Evolutionary conservation across 2,329 filamentous ascomycete genomes (phyloP).

Genomic region (Fusarium denticulatum): DNA sequence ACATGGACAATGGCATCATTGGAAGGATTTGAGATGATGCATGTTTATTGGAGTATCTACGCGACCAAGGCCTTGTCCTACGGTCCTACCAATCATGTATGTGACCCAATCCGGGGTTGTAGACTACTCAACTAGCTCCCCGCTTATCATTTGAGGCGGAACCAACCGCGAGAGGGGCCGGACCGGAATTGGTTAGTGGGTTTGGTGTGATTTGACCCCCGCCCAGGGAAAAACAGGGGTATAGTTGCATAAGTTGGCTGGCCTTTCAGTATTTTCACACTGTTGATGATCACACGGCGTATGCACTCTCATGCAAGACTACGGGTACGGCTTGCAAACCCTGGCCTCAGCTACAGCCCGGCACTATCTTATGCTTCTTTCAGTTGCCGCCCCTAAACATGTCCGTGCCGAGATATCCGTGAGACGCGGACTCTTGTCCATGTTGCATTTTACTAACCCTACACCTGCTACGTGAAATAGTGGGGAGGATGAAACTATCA

Average conservation of each 20-base stretch:
- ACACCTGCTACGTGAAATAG: background rate
- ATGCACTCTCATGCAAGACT: background rate
- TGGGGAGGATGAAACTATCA: background rate
- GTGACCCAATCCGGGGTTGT: background rate
- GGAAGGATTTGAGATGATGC: background rate
- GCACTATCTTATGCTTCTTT: slow-evolving; percentile 5
- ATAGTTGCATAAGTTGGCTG: background rate
- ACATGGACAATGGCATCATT: background rate
- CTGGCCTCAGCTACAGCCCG: background rate
- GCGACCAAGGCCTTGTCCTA: background rate
- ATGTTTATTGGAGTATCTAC: background rate
- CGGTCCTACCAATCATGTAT: background rate
- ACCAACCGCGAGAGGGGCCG: background rate
- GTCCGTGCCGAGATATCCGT: background rate
- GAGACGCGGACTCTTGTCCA: background rate
- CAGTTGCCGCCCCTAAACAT: background rate
- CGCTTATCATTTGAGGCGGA: background rate
- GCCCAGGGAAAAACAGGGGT: background rate
- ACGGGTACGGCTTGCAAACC: background rate
- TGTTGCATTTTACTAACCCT: background rate
- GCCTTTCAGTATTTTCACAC: background rate
- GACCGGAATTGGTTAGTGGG: background rate
- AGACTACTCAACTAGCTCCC: no score
- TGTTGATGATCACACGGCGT: background rate
- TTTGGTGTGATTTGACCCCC: background rate